These are phyloP conservation scores for Lepidium africanum DNA, from an alignment of 345 rosid genomes.

Conservation along the genomic window DNA sequence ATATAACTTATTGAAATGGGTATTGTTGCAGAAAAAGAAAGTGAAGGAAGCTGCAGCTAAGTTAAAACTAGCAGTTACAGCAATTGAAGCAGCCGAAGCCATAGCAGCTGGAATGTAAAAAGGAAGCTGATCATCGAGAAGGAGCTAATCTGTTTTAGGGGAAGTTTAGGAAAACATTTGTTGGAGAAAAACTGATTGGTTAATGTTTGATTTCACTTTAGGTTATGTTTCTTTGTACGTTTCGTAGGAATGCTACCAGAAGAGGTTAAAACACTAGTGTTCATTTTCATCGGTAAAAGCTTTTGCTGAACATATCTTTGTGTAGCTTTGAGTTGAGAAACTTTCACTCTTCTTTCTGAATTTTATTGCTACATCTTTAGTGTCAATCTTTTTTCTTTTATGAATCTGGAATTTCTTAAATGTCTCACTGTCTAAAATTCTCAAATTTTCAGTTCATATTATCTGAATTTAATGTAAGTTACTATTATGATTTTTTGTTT, in stretches of 20 bases:
- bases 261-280: constrained; percentile 4
- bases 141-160: not conserved
- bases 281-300: not conserved
- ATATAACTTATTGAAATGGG: not conserved
- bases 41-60: constrained; percentile 26
- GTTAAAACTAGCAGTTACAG: constrained; percentile 13
- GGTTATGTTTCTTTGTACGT: constrained; percentile 17
- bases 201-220: constrained; percentile 12
- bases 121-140: not conserved
- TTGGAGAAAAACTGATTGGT: constrained; percentile 18
- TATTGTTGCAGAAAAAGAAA: constrained; percentile 24
- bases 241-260: constrained; percentile 11
- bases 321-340: not conserved
- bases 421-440: not conserved
- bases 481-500: too few relatives aligned
- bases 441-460: not conserved
- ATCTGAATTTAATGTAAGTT: not conserved
- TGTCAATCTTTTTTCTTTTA: not conserved
- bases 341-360: not conserved
- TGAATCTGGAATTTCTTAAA: not conserved
- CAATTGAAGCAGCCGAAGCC: constrained; percentile 12
- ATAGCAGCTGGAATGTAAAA: constrained; percentile 11
- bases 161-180: constrained; percentile 5
- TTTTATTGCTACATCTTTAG: not conserved
- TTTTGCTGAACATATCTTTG: not conserved